Base-by-base conservation (phyloP, 306 rosid species). In the Corylus heterophylla region DNA sequence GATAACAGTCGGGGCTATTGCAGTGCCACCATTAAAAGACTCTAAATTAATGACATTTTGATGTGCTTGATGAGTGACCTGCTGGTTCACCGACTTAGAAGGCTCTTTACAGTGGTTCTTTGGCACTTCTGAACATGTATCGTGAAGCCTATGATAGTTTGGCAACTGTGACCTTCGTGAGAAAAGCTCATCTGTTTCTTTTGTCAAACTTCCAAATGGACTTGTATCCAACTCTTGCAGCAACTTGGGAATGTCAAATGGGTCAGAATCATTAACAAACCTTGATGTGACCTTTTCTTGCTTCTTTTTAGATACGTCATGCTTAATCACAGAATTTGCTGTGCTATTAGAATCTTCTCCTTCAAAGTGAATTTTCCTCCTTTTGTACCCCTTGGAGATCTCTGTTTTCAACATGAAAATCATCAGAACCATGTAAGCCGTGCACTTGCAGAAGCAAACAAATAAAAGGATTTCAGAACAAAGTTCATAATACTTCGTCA, bases 201-300 rank as follows among this genome's bases (percentile, higher is more conserved):
- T 72, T 8, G 61, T 14, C 20, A 50, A 25, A 51, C 75, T 72
- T 31, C 75, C 75, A 72, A 72, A 27, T 42, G 6, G 45, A 42
- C 67, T 61, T 61, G 67, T 59, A 27, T 61, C 67, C 67, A 61
- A 27, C 18, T 0, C 67, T 27, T 61, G 39, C 39, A 25, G 7
- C 6, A 25, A 61, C 29, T 61, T 27, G 16, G 67, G 67, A 27
- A 12, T 27, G 18, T 0, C 67, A 61, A 27, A 61, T 61, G 67
- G 67, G 12, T 61, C 39, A 0, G 2, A 61, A 61, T 61, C 67
- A 25, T 27, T 42, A 25, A 27, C 12, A 61, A 27, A 22, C 13
- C 16, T 27, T 61, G 35, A 27, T 22, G 67, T 61, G 67, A 8
- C 39, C 67, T 61, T 12, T 61, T 27, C 37, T 27, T 61, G 39